phyloP scores from a whole-genome alignment of 1,284 basidiomycete species.

The Laetiporus sulphureus region DNA sequence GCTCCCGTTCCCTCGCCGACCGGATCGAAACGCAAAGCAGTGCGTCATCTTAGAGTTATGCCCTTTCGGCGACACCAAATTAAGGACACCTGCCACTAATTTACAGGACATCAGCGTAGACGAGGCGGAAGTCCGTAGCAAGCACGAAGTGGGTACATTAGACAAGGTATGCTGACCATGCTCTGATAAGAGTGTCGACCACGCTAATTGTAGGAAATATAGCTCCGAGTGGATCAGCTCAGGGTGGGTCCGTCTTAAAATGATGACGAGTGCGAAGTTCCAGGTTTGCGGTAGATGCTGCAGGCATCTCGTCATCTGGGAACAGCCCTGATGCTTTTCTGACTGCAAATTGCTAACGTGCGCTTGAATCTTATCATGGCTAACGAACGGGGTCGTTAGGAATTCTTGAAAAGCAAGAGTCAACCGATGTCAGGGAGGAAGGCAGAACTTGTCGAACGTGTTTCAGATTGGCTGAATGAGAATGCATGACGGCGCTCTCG shows the following conservation, averaged over 20 bases:
- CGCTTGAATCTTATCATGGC: no score
- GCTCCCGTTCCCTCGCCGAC: conserved; percentile 39
- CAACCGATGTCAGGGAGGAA: conserved; percentile 60
- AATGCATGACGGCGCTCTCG: conserved; percentile 26
- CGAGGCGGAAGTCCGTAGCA: conserved; percentile 64
- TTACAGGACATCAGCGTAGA: conserved; percentile 49
- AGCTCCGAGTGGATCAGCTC: conserved; percentile 76
- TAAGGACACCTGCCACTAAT: no score
- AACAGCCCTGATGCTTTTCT: no score
- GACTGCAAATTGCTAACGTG: no score
- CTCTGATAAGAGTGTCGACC: conserved; percentile 5
- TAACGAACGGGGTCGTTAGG: no score
- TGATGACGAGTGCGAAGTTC: no score
- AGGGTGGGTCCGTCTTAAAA: conserved; percentile 39
- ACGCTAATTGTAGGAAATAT: no score
- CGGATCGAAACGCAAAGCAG: conserved; percentile 63
- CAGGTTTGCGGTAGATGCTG: no score
- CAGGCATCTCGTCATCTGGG: no score
- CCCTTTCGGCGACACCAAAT: no score
- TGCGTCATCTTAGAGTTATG: conserved; percentile 41
- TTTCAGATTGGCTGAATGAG: conserved; percentile 50
- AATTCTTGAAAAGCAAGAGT: conserved; percentile 63
- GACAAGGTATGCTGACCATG: conserved; percentile 43
- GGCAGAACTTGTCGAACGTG: conserved; percentile 58
- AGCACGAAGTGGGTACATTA: conserved; percentile 51